These are phyloP conservation scores for Dryas integrifolia DNA, from an alignment of 331 rosid species.

Conservation along the genomic window DNA sequence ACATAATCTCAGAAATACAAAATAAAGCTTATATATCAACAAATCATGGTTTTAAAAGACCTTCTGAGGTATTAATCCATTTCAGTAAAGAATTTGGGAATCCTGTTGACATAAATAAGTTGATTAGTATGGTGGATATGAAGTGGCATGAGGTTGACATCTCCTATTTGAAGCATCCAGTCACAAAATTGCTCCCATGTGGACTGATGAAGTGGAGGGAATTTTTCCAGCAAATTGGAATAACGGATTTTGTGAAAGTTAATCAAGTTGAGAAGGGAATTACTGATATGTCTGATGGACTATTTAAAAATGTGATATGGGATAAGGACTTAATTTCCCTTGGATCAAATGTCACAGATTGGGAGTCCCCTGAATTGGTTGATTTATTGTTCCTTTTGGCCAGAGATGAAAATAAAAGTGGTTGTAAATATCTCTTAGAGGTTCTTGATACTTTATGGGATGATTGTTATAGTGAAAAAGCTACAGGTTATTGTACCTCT, in stretches of 20 bases:
- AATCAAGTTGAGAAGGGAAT: slow-evolving; percentile 60
- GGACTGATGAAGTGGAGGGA: slow-evolving; percentile 68
- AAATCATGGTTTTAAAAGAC: slow-evolving; percentile 66
- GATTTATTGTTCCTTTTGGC: slow-evolving; percentile 57
- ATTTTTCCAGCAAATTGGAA: slow-evolving; percentile 71
- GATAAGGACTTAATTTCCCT: slow-evolving; percentile 59
- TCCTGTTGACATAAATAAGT: slow-evolving; percentile 55
- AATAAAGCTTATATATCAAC: slow-evolving; percentile 61
- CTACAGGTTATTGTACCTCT: slow-evolving; percentile 44
- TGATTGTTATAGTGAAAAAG: slow-evolving; percentile 64
- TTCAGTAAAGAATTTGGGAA: slow-evolving; percentile 69
- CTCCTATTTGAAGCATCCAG: slow-evolving; percentile 70
- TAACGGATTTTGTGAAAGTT: slow-evolving; percentile 67
- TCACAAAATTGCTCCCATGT: slow-evolving; percentile 49
- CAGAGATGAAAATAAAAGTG: slow-evolving; percentile 44
- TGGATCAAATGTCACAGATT: slow-evolving; percentile 62
- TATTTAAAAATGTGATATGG: slow-evolving; percentile 46
- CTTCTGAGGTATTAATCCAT: slow-evolving; percentile 69
- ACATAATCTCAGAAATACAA: slow-evolving; percentile 60
- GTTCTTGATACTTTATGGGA: slow-evolving; percentile 87
- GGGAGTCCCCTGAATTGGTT: slow-evolving; percentile 81
- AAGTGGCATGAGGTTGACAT: slow-evolving; percentile 76
- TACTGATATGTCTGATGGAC: slow-evolving; percentile 41
- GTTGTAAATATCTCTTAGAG: slow-evolving; percentile 65
- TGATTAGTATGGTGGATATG: slow-evolving; percentile 54